Base-by-base conservation (phyloP, 306 rosid species). In the Corylus avellana region DNA sequence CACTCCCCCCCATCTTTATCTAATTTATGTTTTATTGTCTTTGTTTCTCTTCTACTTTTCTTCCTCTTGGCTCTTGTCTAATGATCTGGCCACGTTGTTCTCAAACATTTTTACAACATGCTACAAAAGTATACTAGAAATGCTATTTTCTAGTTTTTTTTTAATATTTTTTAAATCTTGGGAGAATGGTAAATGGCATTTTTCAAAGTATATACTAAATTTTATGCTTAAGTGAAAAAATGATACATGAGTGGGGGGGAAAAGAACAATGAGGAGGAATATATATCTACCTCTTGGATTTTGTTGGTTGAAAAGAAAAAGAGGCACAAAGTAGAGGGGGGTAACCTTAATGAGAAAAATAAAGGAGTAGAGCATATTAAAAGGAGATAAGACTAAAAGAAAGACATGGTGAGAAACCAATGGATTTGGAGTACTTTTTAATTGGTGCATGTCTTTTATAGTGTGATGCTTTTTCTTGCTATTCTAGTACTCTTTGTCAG, bases 71-170 rank as follows among this genome's bases (percentile, higher is more conserved):
- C 32, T 50, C 25, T 12, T 47, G 67, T 66, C 51, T 32, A 22
- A 16, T 49, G 73, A 73, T 50, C 70, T 74, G n/a, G 70, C 75
- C 79, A 29, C 47, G 55, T 67, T 75, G 67, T 27, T 46, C 16
- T 5, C 11, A 10, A n/a, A 25, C 62, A 50, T 59, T 59, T 59
- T 59, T 59, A 11, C 64, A 37, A 37, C 50, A 67, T 42, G 50
- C 5, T 67, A 67, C 72, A 17, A 20, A 2, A 2, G 2, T 32
- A 32, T 0, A 32, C 35, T 32, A 32, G 35, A 32, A 32, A 32
- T 32, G 35, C 35, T 32, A 32, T 32, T 32, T 32, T 32, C 2
- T 32, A 32, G 35, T 32, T 2, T 1, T 22, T 22, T 22, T 22
- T 22, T 0, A 22, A 22, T 22, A 22, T 22, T 22, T 22, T 22